Conservation (phyloP, 2,329 filamentous ascomycete genomes). For the Epichloe coenophiala region DNA sequence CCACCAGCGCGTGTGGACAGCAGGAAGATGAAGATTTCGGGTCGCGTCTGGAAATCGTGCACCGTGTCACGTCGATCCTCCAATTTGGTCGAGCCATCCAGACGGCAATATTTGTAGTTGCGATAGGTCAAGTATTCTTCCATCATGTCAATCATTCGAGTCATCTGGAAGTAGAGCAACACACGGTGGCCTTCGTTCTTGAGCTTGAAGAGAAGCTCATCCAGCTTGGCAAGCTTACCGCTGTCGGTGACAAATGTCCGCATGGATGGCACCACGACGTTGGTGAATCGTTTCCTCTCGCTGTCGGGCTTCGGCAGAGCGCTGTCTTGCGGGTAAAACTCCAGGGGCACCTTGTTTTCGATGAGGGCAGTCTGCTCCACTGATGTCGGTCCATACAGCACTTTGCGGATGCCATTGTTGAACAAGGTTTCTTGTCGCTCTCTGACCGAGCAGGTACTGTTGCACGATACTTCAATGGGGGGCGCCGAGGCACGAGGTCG, state of each 20-base stretch:
- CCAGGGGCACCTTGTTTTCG: constrained; percentile 54
- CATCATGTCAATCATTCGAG: constrained; percentile 98
- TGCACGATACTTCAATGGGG: constrained; percentile 74
- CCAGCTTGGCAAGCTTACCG: constrained; percentile 85
- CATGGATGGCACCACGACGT: constrained; percentile 92
- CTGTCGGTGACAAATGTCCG: constrained; percentile 94
- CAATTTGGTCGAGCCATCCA: constrained; percentile 93
- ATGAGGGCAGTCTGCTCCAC: constrained; percentile 62
- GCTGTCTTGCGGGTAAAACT: constrained; percentile 46
- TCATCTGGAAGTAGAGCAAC: constrained; percentile 99
- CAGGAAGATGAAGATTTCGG: constrained; percentile 94
- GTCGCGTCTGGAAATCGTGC: constrained; percentile 85
- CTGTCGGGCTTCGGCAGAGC: constrained; percentile 69
- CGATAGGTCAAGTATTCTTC: constrained; percentile 97
- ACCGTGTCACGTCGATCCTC: constrained; percentile 96
- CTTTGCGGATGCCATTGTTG: constrained; percentile 60
- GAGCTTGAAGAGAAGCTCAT: constrained; percentile 73
- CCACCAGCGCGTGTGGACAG: constrained; percentile 93
- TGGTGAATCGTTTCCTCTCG: constrained; percentile 72
- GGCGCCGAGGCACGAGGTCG: constrained; percentile 71
- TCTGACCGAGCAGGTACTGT: constrained; percentile 46
- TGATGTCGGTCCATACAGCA: constrained; percentile 53
- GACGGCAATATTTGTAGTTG: constrained; percentile 95
- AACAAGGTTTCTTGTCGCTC: constrained; percentile 69
- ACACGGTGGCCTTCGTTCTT: constrained; percentile 91